Evolutionary conservation across 2,329 filamentous ascomycete genomes (phyloP), one percentile per base, ranked within the genome.

Genomic region (Ophiocordyceps camponoti-leonardi): DNA sequence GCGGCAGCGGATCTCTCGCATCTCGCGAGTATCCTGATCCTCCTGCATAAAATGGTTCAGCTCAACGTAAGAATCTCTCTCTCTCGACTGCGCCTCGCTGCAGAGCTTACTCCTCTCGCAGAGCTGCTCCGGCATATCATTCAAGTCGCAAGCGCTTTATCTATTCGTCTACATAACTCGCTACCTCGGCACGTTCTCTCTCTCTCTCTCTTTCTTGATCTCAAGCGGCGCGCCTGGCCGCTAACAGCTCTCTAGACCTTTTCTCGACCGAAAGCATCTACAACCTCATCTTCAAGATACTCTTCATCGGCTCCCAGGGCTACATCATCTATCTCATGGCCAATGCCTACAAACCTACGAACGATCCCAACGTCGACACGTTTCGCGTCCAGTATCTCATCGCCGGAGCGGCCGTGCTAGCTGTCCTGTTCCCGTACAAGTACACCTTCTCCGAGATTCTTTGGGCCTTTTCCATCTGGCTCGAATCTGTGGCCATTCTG

Each of bases 321-420:
- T 98, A 98, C 72, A 94, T 88, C 57, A 79, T 98, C 62, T 96
- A 95, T 69, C 79, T 96, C 54, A 98, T 98, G 92, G 83, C 92
- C 50, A 93, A 86, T 55, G 85, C 90, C 57, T 98, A 92, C 77
- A 94, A 93, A 66, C 90, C 92, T 23, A 96, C 92, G 31, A 90
- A 94, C 67, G 92, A 98, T 60, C 86, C 90, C 46, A 94, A 94
- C 60, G 78, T 93, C 61, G 92, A 98, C 62, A 98, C 92, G 4
- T 96, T 98, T 73, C 87, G 88, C 54, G 86, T 96, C 42, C 84
- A 94, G 64, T 98, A 96, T 67, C 75, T 98, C 42, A 75, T 96
- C 26, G 87, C 76, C 41, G 86, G 82, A 46, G 84, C 86, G 49
- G 79, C 80, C 14, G 68, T 88, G 22, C 69, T 96, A 44, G 90